Evolutionary conservation across 2,329 filamentous ascomycete genomes (phyloP).

Genomic region (Paracoccidioides lutzii): DNA sequence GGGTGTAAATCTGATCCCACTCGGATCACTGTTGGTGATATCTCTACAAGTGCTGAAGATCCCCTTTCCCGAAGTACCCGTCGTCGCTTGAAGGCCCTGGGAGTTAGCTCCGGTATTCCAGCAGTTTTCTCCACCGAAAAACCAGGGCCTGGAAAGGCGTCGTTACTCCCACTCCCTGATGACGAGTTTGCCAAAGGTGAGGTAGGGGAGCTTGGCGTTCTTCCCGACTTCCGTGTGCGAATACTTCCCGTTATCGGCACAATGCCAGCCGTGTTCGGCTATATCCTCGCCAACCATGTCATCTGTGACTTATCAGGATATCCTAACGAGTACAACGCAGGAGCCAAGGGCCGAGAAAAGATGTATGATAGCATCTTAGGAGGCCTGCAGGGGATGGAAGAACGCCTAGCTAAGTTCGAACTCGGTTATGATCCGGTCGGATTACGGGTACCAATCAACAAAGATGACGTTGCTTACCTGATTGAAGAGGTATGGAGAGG

Average conservation of each 20-base stretch:
- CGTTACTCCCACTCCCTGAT: slow-evolving; percentile 72
- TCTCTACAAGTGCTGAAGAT: slow-evolving; percentile 77
- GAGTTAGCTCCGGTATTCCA: slow-evolving; percentile 73
- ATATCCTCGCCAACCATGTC: slow-evolving; percentile 82
- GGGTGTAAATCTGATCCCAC: slow-evolving; percentile 85
- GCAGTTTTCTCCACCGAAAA: slow-evolving; percentile 90
- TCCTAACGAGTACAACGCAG: slow-evolving; percentile 64
- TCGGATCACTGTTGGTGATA: slow-evolving; percentile 78
- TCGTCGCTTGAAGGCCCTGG: slow-evolving; percentile 59
- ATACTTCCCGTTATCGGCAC: slow-evolving; percentile 91
- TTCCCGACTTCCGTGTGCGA: slow-evolving; percentile 87
- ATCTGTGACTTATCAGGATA: slow-evolving; percentile 73
- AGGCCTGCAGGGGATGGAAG: slow-evolving; percentile 63
- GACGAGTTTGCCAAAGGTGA: slow-evolving; percentile 78
- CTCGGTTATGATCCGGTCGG: slow-evolving; percentile 48
- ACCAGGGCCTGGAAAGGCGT: slow-evolving; percentile 77
- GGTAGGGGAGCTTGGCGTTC: slow-evolving; percentile 73
- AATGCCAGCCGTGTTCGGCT: slow-evolving; percentile 93
- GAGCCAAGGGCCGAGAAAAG: slow-evolving; percentile 72
- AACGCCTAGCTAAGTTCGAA: slow-evolving; percentile 52
- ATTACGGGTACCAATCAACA: slow-evolving; percentile 63
- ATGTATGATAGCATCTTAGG: slow-evolving; percentile 78
- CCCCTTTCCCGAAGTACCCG: slow-evolving; percentile 75
- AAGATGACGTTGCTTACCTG: slow-evolving; percentile 73
- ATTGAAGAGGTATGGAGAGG: slow-evolving; percentile 81